Evolutionary conservation across 108 stramenopile genomes (phyloP).

Genomic region (Cyclotella kingstonii): DNA sequence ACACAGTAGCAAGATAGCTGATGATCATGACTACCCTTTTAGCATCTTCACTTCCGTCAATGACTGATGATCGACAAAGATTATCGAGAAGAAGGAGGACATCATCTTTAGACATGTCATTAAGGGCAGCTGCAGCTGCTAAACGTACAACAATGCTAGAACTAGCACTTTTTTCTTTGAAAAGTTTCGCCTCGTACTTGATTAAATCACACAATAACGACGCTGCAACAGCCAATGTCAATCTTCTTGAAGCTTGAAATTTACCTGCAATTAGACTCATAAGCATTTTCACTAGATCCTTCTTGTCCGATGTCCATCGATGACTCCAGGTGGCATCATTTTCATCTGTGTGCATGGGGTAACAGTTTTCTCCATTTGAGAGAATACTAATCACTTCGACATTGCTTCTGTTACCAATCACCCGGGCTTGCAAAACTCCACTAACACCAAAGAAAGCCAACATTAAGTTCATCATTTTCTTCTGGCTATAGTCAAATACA

Average conservation of each 20-base stretch:
- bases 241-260: background rate
- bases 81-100: slow-evolving; percentile 13
- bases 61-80: background rate
- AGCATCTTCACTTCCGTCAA: background rate
- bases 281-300: slow-evolving; percentile 6
- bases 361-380: background rate
- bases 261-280: slow-evolving; percentile 3
- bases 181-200: slow-evolving; percentile 7
- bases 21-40: slow-evolving; percentile 9
- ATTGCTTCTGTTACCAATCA: slow-evolving; percentile 20
- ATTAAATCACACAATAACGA: slow-evolving; percentile 21
- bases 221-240: slow-evolving; percentile 10
- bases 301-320: slow-evolving; percentile 1
- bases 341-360: background rate
- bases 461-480: slow-evolving; percentile 5
- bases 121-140: slow-evolving; percentile 17
- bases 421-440: slow-evolving; percentile 3
- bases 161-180: background rate
- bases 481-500: background rate
- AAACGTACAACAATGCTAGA: background rate
- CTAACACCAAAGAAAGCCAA: slow-evolving; percentile 16
- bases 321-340: background rate
- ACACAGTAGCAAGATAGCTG: slow-evolving; percentile 12
- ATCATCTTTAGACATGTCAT: slow-evolving; percentile 23
- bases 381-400: slow-evolving; percentile 15